Conservation (phyloP, 768 basidiomycete genomes). For the Hygrocybe punicea region DNA sequence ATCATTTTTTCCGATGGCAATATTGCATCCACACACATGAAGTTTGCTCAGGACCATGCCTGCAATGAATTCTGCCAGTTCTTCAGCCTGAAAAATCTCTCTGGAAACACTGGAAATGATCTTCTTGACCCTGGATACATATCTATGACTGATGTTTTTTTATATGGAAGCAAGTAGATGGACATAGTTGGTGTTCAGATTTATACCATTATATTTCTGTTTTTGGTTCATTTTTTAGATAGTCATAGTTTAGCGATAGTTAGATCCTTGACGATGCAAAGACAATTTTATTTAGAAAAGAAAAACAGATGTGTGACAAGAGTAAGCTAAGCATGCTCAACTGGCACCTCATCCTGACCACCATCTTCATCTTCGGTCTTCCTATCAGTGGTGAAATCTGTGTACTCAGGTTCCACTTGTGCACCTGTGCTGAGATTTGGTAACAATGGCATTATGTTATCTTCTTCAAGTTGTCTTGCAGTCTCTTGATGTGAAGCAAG, state of each 20-base stretch:
- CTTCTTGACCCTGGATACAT: too few relatives aligned
- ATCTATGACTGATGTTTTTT: too few relatives aligned
- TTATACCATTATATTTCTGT: too few relatives aligned
- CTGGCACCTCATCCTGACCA: not conserved
- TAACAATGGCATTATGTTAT: not conserved
- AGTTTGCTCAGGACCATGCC: not conserved
- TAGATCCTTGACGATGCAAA: too few relatives aligned
- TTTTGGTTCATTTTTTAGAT: too few relatives aligned
- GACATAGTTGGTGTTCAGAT: too few relatives aligned
- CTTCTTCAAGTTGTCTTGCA: not conserved
- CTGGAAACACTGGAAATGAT: too few relatives aligned
- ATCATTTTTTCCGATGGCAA: not conserved
- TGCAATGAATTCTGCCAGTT: not conserved
- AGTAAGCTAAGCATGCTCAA: not conserved
- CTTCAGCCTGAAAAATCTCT: not conserved
- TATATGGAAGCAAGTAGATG: too few relatives aligned
- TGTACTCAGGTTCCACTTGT: not conserved
- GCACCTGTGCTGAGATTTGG: not conserved
- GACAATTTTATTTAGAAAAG: too few relatives aligned
- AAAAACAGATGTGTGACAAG: too few relatives aligned
- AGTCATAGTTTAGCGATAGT: too few relatives aligned
- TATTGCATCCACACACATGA: not conserved
- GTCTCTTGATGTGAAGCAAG: not conserved
- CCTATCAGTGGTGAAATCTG: slow-evolving; percentile 4
- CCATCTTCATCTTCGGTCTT: too few relatives aligned